Evolutionary conservation across 768 basidiomycete species (phyloP).

Genomic region (Amanita fuliginea): DNA sequence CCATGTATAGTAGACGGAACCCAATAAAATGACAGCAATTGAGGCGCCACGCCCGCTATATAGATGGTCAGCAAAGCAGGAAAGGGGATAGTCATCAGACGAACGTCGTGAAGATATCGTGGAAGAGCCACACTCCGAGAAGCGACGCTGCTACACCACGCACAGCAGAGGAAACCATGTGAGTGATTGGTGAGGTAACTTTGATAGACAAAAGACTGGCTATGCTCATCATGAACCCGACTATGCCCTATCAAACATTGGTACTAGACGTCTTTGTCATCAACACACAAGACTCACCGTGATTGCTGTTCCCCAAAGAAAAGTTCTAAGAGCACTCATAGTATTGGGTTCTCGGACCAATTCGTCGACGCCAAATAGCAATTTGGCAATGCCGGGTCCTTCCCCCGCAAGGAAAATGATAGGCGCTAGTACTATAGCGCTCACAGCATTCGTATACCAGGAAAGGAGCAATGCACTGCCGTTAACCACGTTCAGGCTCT

Average conservation of each 20-base stretch:
- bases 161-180: constrained; percentile 95
- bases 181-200: constrained; percentile 94
- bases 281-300: constrained; percentile 39
- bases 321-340: constrained; percentile 45
- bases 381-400: constrained; percentile 43
- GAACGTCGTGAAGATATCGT: constrained; percentile 70
- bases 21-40: constrained; percentile 69
- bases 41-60: constrained; percentile 70
- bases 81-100: constrained; percentile 16
- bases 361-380: constrained; percentile 42
- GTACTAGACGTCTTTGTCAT: neutral
- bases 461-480: constrained; percentile 79
- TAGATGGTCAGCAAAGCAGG: neutral
- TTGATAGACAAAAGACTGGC: constrained; percentile 92
- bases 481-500: constrained; percentile 65
- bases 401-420: constrained; percentile 71
- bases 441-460: constrained; percentile 87
- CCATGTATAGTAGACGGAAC: constrained; percentile 85
- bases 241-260: constrained; percentile 42
- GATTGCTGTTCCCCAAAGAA: constrained; percentile 69
- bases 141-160: constrained; percentile 89
- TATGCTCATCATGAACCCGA: constrained; percentile 93
- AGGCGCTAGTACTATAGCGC: constrained; percentile 62
- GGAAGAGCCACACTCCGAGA: constrained; percentile 71
- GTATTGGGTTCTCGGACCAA: constrained; percentile 24